Evolutionary conservation across 306 rosid species (phyloP), one percentile per base, ranked within the genome.

Genomic region (Lathyrus sativus): DNA sequence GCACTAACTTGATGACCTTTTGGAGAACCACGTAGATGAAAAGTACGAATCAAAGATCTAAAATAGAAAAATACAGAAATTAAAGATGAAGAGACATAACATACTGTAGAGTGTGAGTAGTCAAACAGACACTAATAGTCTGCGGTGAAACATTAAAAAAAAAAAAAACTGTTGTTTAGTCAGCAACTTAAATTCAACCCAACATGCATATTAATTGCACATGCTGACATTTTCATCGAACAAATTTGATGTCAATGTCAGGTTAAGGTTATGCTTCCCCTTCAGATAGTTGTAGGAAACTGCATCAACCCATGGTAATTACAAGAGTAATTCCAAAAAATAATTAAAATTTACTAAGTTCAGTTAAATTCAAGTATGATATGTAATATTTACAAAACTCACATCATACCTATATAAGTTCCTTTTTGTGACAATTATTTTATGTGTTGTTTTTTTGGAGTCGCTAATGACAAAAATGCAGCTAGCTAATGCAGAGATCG

Each of bases 221-320:
- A 62, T 11, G 26, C 26, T 3, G 22, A 45, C 67, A 54, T 54
- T 54, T 76, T 43, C 42, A 43, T 62, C 39, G 13, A 70, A 55
- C 29, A 46, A 71, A 70, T 45, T 18, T n/a, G 44, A 63, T 58
- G 38, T 54, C 28, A 62, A 24, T 46, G 60, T 56, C 41, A n/a
- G 57, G 38, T 44, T 65, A 56, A 38, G 57, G 28, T 44, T 65
- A 56, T 26, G 68, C 73, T 56, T 77, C 64, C 68, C 9, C 65
- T 71, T n/a, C 57, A 71, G 9, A n/a, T 56, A 53, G 55, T 37
- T 24, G 67, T 45, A 3, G 76, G 80, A 63, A 70, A 72, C 72
- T 63, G 62, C 76, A 43, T 48, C 35, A 63, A 33, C 46, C 63
- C 37, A n/a, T 48, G 6, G 53, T 74, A 55, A 44, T 41, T 45